These are phyloP conservation scores for Amanita brunnescens DNA, from an alignment of 768 basidiomycete species.

Conservation along the genomic window DNA sequence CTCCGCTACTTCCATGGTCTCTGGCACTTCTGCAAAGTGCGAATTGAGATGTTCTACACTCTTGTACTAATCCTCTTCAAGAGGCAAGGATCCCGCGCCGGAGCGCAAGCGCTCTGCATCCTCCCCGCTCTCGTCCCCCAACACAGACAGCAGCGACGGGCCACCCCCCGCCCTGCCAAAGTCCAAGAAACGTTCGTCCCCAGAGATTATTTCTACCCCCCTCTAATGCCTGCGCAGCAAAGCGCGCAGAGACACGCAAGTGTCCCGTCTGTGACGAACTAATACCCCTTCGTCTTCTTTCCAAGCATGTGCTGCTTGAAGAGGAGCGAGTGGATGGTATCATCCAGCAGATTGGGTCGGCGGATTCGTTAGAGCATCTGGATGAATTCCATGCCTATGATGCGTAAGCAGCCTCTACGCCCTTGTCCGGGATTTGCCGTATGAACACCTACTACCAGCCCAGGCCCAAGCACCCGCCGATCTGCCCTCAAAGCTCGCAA, in stretches of 20 bases:
- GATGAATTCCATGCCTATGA: constrained; percentile 38
- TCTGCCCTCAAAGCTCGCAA: constrained; percentile 33
- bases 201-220: background rate
- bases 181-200: constrained; percentile 42
- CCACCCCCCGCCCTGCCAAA: constrained; percentile 16
- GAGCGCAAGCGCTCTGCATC: constrained; percentile 15
- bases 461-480: constrained; percentile 28
- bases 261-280: constrained; percentile 70
- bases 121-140: constrained; percentile 26
- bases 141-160: background rate
- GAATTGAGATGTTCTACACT: constrained; percentile 5
- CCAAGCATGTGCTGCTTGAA: constrained; percentile 57
- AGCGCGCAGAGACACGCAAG: constrained; percentile 63
- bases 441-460: constrained; percentile 24
- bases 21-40: constrained; percentile 21
- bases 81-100: constrained; percentile 39
- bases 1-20: no score
- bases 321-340: constrained; percentile 62
- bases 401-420: constrained; percentile 31
- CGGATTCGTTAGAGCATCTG: constrained; percentile 34
- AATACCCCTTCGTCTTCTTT: constrained; percentile 67
- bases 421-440: no score
- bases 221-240: constrained; percentile 30
- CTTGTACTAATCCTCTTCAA: constrained; percentile 11
- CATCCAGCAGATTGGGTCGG: constrained; percentile 52